A percentile compares a stretch with the other conserved stretches of the same genome.
phyloP scores from a whole-genome alignment of 78 protist genomes.

The Guillardia theta region DNA sequence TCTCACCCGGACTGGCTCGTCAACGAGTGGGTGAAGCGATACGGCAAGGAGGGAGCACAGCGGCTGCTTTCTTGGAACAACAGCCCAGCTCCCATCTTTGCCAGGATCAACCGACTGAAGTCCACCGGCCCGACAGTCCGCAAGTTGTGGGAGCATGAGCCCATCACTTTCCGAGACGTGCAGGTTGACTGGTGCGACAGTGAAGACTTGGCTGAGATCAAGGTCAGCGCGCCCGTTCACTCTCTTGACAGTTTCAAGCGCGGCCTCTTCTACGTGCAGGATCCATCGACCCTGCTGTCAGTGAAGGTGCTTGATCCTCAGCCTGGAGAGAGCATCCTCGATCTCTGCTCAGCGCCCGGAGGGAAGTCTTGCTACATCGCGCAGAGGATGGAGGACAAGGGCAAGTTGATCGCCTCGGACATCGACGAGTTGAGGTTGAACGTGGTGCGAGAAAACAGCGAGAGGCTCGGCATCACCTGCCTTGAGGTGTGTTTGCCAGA shows the following conservation, averaged over 20 bases:
- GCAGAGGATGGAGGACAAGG: not conserved
- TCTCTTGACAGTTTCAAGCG: not conserved
- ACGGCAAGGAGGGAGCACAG: not conserved
- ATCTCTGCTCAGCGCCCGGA: constrained; percentile 20
- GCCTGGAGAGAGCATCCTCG: not conserved
- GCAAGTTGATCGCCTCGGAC: not conserved
- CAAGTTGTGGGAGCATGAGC: too few relatives aligned
- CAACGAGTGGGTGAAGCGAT: not conserved
- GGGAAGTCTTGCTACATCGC: not conserved
- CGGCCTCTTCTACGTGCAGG: constrained; percentile 3
- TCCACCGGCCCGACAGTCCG: too few relatives aligned
- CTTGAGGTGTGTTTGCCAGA: too few relatives aligned
- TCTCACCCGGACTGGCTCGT: not conserved
- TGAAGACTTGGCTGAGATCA: too few relatives aligned
- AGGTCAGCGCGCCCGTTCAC: not conserved
- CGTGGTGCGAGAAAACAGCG: not conserved
- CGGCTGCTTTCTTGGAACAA: not conserved
- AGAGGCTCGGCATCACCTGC: constrained; percentile 33
- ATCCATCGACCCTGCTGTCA: not conserved
- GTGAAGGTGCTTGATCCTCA: not conserved
- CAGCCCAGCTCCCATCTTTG: not conserved
- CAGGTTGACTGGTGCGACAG: too few relatives aligned
- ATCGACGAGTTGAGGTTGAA: not conserved
- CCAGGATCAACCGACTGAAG: not conserved
- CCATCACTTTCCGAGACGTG: too few relatives aligned